These are phyloP conservation scores for Pseudopithomyces maydicus DNA, from an alignment of 2,329 filamentous ascomycete species.

Conservation along the genomic window DNA sequence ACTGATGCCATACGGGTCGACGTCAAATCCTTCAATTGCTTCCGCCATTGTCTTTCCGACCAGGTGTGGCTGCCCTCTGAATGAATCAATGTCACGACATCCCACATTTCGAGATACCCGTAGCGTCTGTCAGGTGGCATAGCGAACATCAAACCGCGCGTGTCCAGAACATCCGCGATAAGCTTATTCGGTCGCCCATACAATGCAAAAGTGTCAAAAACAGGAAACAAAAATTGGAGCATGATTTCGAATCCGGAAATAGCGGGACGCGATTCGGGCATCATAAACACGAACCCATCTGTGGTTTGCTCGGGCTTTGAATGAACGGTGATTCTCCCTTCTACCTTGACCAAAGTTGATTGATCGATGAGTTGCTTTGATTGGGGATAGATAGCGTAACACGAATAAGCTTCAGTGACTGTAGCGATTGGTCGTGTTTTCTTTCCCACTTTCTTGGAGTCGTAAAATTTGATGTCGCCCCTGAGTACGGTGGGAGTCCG, in stretches of 20 bases:
- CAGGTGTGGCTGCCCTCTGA: conserved; percentile 76
- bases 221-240: conserved; percentile 88
- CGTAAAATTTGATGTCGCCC: conserved; percentile 94
- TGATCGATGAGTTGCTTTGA: conserved; percentile 92
- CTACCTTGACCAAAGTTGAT: conserved; percentile 91
- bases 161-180: conserved; percentile 84
- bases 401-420: conserved; percentile 86
- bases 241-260: conserved; percentile 96
- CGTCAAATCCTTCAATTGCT: conserved; percentile 85
- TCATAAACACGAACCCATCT: conserved; percentile 96
- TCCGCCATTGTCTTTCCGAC: conserved; percentile 89
- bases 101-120: conserved; percentile 86
- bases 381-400: conserved; percentile 95
- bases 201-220: conserved; percentile 88
- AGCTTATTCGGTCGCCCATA: conserved; percentile 89
- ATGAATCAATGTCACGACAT: conserved; percentile 80
- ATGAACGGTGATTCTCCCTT: conserved; percentile 88
- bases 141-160: conserved; percentile 94
- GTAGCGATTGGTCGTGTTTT: conserved; percentile 90
- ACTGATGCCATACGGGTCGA: conserved; percentile 70
- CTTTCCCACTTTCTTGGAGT: conserved; percentile 87
- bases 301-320: conserved; percentile 75
- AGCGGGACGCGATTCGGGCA: conserved; percentile 93
- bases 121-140: conserved; percentile 89
- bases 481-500: conserved; percentile 72